Percentiles rank a stretch among this genome's conserved stretches.
Evolutionary conservation across 345 rosid genomes (phyloP).

Genomic region (Populus ilicifolia): DNA sequence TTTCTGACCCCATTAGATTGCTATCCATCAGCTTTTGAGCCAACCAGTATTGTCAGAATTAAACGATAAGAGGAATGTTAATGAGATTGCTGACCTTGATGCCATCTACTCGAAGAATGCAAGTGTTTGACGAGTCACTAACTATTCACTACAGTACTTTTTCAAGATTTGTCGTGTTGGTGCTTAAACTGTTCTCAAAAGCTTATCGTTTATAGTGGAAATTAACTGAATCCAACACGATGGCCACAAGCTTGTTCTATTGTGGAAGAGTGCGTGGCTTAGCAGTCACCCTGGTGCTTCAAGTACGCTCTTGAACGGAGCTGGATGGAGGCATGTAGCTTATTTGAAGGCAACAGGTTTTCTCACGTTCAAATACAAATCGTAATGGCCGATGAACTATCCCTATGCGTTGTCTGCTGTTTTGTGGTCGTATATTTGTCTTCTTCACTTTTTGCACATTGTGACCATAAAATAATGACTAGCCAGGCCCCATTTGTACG

Average conservation of each 20-base stretch:
- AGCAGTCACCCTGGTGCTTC: not conserved
- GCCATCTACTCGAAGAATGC: not conserved
- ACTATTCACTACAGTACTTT: not conserved
- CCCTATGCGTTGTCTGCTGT: too few relatives aligned
- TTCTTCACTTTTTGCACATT: not conserved
- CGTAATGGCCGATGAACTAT: not conserved
- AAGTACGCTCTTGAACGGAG: not conserved
- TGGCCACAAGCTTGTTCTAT: not conserved
- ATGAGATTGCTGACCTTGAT: not conserved
- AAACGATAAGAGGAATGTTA: not conserved
- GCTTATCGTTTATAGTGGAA: not conserved
- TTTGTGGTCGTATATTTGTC: not conserved
- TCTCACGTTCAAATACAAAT: not conserved
- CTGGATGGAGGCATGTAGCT: not conserved
- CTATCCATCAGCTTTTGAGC: slow-evolving; percentile 2
- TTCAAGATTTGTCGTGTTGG: not conserved
- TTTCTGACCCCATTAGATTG: slow-evolving; percentile 11
- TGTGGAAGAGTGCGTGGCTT: not conserved
- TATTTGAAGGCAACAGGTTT: not conserved
- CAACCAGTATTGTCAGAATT: not conserved
- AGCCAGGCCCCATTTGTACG: too few relatives aligned
- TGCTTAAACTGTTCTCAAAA: not conserved
- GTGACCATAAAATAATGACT: too few relatives aligned
- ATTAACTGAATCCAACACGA: not conserved
- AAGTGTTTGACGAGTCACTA: not conserved